phyloP scores from a whole-genome alignment of 208 protist species.

The Naegleria gruberi region DNA sequence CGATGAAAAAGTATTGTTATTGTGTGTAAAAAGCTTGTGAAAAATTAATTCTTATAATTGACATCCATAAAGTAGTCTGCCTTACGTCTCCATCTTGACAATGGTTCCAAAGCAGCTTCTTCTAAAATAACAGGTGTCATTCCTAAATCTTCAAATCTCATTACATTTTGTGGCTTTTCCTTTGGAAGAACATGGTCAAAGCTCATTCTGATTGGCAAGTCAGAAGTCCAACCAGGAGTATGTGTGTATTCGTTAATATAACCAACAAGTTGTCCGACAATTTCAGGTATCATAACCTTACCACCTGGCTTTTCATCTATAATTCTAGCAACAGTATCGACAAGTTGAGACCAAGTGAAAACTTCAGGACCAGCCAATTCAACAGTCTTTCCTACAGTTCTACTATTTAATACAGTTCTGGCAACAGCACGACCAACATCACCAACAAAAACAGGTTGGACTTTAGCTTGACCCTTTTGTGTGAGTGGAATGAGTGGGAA shows the following conservation, averaged over 20 bases:
- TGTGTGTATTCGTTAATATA: background rate
- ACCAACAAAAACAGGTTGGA: background rate
- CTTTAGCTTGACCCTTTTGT: background rate
- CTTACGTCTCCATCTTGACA: background rate
- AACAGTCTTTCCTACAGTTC: background rate
- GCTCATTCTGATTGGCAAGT: background rate
- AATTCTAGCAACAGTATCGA: background rate
- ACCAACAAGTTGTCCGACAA: background rate
- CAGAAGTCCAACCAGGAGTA: background rate
- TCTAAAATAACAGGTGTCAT: background rate
- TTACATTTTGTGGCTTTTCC: background rate
- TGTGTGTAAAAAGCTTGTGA: no score
- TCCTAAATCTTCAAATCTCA: background rate
- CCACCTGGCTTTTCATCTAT: background rate
- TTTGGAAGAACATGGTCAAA: background rate
- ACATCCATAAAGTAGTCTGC: background rate
- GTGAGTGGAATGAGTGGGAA: background rate
- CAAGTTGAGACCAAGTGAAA: background rate
- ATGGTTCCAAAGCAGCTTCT: background rate
- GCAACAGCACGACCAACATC: background rate
- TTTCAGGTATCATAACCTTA: background rate
- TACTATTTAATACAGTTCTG: background rate
- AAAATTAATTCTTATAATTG: constrained; percentile 8
- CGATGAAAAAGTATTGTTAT: no score
- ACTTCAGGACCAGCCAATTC: background rate